Conservation (phyloP, 140 eudicot species). For the Senecio squalidus region DNA sequence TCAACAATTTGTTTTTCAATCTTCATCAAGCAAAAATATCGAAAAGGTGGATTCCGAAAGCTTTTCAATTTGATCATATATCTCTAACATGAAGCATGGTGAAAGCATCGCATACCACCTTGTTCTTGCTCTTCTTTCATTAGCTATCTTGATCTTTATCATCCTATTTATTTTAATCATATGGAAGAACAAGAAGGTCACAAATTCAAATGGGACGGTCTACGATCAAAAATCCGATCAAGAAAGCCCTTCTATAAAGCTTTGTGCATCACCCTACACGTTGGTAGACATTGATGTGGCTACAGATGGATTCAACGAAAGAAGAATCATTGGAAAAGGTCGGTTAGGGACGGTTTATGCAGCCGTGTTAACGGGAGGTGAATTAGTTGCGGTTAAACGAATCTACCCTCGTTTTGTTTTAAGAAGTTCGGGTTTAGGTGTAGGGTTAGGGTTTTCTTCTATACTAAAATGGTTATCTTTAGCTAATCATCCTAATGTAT, state of each 20-base stretch:
- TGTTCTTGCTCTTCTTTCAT: slow-evolving; percentile 42
- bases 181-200: slow-evolving; percentile 39
- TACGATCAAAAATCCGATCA: slow-evolving; percentile 21
- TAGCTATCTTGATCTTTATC: slow-evolving; percentile 33
- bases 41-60: not conserved
- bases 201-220: slow-evolving; percentile 9
- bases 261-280: slow-evolving; percentile 41
- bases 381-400: slow-evolving; percentile 59
- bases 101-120: slow-evolving; percentile 32
- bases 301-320: slow-evolving; percentile 66
- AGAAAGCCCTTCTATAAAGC: slow-evolving; percentile 44
- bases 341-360: slow-evolving; percentile 70
- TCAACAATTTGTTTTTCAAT: not conserved
- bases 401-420: slow-evolving; percentile 69
- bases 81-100: slow-evolving; percentile 39
- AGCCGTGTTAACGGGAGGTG: slow-evolving; percentile 55
- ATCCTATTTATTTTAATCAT: slow-evolving; percentile 33
- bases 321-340: slow-evolving; percentile 67
- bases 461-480: slow-evolving; percentile 51
- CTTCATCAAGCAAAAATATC: not conserved
- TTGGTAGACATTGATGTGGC: slow-evolving; percentile 67
- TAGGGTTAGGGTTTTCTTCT: slow-evolving; percentile 51
- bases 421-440: slow-evolving; percentile 39
- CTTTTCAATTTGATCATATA: slow-evolving; percentile 1
- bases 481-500: slow-evolving; percentile 62